phyloP scores from a whole-genome alignment of 257 asterid species.

The Fraxinus cuspidata region DNA sequence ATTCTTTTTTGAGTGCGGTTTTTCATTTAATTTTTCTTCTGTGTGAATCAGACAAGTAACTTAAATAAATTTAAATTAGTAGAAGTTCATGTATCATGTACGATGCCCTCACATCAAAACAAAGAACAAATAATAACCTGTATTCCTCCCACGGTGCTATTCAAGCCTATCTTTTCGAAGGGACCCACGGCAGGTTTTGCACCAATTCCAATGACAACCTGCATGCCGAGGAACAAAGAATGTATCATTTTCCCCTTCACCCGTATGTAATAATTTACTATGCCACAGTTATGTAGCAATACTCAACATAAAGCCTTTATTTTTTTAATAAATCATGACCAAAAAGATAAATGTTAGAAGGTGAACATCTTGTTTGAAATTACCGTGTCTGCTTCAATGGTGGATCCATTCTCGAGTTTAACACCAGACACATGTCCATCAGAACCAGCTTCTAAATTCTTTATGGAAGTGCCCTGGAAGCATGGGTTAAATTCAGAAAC shows the following conservation, averaged over 20 bases:
- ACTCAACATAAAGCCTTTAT: too few relatives aligned
- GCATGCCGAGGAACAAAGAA: constrained; percentile 27
- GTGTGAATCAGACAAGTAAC: neutral
- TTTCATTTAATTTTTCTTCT: neutral
- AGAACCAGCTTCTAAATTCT: constrained; percentile 70
- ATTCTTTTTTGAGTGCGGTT: neutral
- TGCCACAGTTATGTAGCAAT: too few relatives aligned
- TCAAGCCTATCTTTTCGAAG: constrained; percentile 74
- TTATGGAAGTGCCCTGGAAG: constrained; percentile 78
- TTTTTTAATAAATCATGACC: neutral
- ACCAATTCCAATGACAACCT: constrained; percentile 95
- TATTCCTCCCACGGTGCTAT: constrained; percentile 74
- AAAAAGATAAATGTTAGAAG: neutral
- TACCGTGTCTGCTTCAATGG: constrained; percentile 87
- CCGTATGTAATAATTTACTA: constrained; percentile 10
- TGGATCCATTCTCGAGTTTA: constrained; percentile 70
- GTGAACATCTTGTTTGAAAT: constrained; percentile 15
- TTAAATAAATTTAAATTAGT: neutral
- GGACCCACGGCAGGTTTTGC: constrained; percentile 86
- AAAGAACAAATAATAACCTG: constrained; percentile 47
- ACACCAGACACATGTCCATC: constrained; percentile 77
- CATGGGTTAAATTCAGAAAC: constrained; percentile 28
- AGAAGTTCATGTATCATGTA: constrained; percentile 19
- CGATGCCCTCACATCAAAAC: constrained; percentile 8
- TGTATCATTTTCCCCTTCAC: constrained; percentile 21